Base-by-base conservation (phyloP, 805 yeast genomes). In the Metschnikowia henanensis region DNA sequence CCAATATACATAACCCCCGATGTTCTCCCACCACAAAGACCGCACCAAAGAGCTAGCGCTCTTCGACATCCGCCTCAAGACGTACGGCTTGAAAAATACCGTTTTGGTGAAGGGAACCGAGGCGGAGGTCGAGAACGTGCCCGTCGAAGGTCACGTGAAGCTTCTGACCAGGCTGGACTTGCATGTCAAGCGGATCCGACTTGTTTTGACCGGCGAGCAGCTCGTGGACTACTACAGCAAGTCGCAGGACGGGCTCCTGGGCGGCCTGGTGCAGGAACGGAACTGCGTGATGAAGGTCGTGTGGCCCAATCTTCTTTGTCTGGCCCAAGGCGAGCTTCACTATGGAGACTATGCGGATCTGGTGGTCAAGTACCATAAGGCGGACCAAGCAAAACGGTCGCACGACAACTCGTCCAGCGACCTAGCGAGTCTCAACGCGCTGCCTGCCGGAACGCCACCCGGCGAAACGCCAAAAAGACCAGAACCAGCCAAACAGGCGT, bases 291-390 rank as follows among this genome's bases (percentile, higher is more conserved):
- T 78, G 35, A 59, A 64, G 22, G 75, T 69, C 20, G 71, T 66
- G 15, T 78, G 83, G 83, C 61, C 64, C 37, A 78, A 78, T 48
- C 58, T 78, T 28, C 59, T 78, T 33, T 65, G 68, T 12, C 51
- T 57, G 32, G 55, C 67, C 1, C 59, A 65, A 5, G 82, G 81
- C 2, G 47, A 37, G 3, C 57, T 76, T 4, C 44, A 51, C 6
- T 63, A 57, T 39, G 79, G 80, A 3, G 61, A 66, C 41, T 74
- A 73, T 49, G 76, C 77, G 13, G 73, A 72, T 42, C 46, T 44
- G 32, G 56, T 63, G 17, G 48, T 61, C 12, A 59, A 47, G 22
- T 49, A 43, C 38, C 40, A 45, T 35, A 55, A 60, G 31, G 45
- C 58, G 22, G 59, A 61, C 18, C 33, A 28, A n/a, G 22, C 47